These are phyloP conservation scores for Aegilops bicornis DNA, from an alignment of 176 grass and related monocot species.

Conservation along the genomic window DNA sequence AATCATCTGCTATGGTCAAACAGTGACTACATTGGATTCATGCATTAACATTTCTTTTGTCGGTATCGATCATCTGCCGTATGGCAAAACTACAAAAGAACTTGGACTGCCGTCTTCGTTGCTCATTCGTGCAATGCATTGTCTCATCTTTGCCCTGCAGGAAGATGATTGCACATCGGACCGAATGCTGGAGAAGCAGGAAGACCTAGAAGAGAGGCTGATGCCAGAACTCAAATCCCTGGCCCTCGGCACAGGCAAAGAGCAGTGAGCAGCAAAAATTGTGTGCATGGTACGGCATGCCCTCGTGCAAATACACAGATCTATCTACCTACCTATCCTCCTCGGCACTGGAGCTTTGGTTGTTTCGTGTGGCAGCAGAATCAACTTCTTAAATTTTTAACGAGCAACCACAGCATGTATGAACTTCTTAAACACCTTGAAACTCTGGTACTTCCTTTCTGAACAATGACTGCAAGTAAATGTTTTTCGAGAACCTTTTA, in stretches of 20 bases:
- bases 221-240: constrained; percentile 88
- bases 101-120: no score
- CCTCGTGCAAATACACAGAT: background rate
- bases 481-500: no score
- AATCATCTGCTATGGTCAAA: background rate
- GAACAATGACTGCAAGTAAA: no score
- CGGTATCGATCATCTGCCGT: background rate
- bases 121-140: background rate
- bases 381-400: no score
- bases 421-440: background rate
- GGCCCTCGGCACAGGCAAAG: constrained; percentile 50
- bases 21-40: background rate
- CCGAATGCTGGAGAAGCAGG: constrained; percentile 67
- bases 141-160: constrained; percentile 35
- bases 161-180: constrained; percentile 63
- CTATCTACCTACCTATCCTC: background rate
- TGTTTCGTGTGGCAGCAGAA: background rate
- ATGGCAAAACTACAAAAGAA: background rate
- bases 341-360: background rate
- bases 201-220: constrained; percentile 66
- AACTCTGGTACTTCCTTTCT: background rate
- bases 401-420: background rate
- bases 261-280: background rate
- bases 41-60: background rate
- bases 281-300: background rate